These are phyloP conservation scores for Triticum dicoccoides DNA, from an alignment of 176 grass and related monocot genomes.

Conservation along the genomic window DNA sequence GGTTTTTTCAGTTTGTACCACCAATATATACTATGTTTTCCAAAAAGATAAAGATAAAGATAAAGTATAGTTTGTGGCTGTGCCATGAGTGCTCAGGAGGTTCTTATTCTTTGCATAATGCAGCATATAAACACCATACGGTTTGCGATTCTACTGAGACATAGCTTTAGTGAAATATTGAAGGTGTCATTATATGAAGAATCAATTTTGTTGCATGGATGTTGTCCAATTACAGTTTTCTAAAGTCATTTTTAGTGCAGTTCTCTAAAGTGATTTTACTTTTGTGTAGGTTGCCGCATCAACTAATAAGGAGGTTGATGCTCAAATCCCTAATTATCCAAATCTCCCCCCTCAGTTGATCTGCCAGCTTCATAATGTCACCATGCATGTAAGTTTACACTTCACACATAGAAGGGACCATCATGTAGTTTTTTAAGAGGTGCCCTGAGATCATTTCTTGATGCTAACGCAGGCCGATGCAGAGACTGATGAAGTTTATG, in stretches of 20 bases:
- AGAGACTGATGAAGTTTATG: slow-evolving; percentile 98
- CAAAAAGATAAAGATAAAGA: slow-evolving; percentile 16
- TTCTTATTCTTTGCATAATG: neutral
- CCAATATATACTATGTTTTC: neutral
- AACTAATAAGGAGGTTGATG: slow-evolving; percentile 91
- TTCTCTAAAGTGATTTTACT: slow-evolving; percentile 6
- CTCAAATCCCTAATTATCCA: slow-evolving; percentile 93
- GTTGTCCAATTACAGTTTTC: neutral
- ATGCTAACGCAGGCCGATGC: slow-evolving; percentile 68
- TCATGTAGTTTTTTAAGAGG: slow-evolving; percentile 34
- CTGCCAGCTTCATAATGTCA: slow-evolving; percentile 98
- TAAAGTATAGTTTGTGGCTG: neutral
- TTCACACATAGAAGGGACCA: slow-evolving; percentile 7
- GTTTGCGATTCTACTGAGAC: neutral
- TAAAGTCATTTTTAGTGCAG: slow-evolving; percentile 9
- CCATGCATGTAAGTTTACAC: slow-evolving; percentile 82
- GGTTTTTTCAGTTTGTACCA: slow-evolving; percentile 19
- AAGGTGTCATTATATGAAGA: neutral
- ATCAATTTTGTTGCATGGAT: neutral
- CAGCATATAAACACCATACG: neutral
- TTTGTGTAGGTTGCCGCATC: slow-evolving; percentile 78
- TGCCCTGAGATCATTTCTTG: neutral
- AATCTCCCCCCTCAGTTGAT: slow-evolving; percentile 91
- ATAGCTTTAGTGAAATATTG: neutral
- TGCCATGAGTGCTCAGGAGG: slow-evolving; percentile 7